Percentiles rank a stretch among this genome's conserved stretches.
Conservation (phyloP, 352 stramenopile genomes). For the Phytopythium vexans region DNA sequence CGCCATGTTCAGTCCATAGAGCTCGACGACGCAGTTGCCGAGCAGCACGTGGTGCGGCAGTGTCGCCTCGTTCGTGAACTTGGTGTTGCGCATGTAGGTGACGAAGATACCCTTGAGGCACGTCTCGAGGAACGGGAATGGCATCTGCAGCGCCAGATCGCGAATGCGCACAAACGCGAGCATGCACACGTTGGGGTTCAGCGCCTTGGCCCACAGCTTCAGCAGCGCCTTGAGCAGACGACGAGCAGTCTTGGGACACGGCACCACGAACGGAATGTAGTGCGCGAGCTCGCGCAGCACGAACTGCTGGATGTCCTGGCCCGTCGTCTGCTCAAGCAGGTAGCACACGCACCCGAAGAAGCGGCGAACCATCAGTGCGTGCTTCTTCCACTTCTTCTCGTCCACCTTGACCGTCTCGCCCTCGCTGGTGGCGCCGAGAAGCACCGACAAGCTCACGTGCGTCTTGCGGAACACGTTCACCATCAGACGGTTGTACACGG, state of each 20-base stretch:
- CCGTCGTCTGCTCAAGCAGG: conserved; percentile 86
- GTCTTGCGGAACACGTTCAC: conserved; percentile 90
- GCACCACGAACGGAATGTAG: conserved; percentile 71
- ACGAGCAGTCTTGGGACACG: conserved; percentile 60
- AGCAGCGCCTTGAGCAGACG: conserved; percentile 82
- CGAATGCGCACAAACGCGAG: conserved; percentile 95
- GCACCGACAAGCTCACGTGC: conserved; percentile 81
- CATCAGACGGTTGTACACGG: conserved; percentile 96
- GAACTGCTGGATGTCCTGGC: conserved; percentile 77
- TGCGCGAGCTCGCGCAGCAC: conserved; percentile 76
- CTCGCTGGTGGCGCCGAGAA: conserved; percentile 53
- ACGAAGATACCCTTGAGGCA: conserved; percentile 96
- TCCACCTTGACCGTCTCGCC: conserved; percentile 44
- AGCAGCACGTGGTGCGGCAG: conserved; percentile 88
- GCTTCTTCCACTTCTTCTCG: conserved; percentile 79
- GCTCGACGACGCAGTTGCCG: conserved; percentile 98
- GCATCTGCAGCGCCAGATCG: conserved; percentile 92
- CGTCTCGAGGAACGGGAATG: conserved; percentile 96
- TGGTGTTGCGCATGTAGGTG: conserved; percentile 94
- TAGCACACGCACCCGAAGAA: conserved; percentile 93
- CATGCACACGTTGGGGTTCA: conserved; percentile 83
- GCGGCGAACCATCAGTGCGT: conserved; percentile 80
- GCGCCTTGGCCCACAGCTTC: conserved; percentile 83
- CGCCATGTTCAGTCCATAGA: conserved; percentile 95
- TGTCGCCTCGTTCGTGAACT: conserved; percentile 91